Percentiles rank a stretch among this genome's conserved stretches.
Conservation (phyloP, 495 filamentous ascomycete species). For the Bombardia bombarda region DNA sequence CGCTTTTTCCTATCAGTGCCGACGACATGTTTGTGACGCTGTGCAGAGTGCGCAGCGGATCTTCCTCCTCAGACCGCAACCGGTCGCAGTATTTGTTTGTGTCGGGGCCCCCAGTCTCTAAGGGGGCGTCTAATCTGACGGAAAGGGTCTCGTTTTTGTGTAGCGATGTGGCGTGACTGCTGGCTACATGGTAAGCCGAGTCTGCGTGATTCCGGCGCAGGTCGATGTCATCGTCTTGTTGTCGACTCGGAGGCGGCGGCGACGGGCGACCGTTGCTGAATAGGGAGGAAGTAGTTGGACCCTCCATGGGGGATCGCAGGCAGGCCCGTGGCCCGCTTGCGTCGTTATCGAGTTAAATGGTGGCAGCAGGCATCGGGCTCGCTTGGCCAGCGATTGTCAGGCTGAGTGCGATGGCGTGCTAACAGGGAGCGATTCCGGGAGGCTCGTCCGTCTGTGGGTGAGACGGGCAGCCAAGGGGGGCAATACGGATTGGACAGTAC, state of each 20-base stretch:
- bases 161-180: constrained; percentile 1
- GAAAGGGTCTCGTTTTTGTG: constrained; percentile 8
- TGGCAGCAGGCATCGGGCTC: constrained; percentile 24
- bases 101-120: too few relatives aligned
- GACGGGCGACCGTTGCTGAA: constrained; percentile 13
- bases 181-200: constrained; percentile 12
- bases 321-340: too few relatives aligned
- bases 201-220: constrained; percentile 15
- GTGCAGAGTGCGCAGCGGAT: constrained; percentile 18
- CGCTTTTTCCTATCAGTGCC: constrained; percentile 43
- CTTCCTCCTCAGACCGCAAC: constrained; percentile 32
- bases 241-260: constrained; percentile 10
- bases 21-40: constrained; percentile 38
- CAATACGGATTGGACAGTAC: too few relatives aligned
- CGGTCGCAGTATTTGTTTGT: constrained; percentile 31
- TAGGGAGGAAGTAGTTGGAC: constrained; percentile 11
- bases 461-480: constrained; percentile 15
- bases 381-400: constrained; percentile 15
- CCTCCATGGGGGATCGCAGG: constrained; percentile 17
- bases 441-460: neutral
- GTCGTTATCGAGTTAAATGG: constrained; percentile 18
- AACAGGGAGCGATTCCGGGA: constrained; percentile 9
- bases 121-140: neutral
- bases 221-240: constrained; percentile 25
- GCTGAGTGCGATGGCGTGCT: constrained; percentile 29